Conservation (phyloP, 306 rosid genomes). For the Delonix regia region DNA sequence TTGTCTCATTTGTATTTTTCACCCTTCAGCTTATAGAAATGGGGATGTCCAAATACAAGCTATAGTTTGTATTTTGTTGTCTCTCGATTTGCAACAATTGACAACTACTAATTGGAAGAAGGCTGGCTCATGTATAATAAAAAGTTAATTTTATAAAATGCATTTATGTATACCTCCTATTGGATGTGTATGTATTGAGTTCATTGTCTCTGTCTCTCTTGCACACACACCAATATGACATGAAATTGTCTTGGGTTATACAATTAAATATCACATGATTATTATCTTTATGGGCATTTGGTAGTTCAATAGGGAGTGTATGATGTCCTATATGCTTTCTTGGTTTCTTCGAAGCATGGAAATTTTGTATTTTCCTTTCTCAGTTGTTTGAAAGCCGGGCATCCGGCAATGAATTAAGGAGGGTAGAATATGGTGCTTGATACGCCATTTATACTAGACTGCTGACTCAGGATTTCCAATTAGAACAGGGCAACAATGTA, state of each 20-base stretch:
- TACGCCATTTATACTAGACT: not conserved
- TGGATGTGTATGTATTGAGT: not conserved
- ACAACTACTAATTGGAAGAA: not conserved
- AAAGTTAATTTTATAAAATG: constrained; percentile 1
- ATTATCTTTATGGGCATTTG: not conserved
- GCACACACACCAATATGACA: not conserved
- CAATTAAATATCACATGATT: not conserved
- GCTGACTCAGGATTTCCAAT: not conserved
- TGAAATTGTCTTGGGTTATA: not conserved
- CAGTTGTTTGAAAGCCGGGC: not conserved
- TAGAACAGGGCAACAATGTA: not conserved
- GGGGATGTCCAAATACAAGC: not conserved
- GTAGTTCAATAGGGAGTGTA: not conserved
- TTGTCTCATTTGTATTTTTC: too few species aligned
- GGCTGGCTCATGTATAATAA: constrained; percentile 9
- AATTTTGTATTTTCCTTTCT: not conserved
- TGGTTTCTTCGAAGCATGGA: not conserved
- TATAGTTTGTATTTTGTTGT: constrained; percentile 12
- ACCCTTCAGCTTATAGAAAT: not conserved
- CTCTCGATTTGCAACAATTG: constrained; percentile 8
- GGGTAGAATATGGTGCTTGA: not conserved
- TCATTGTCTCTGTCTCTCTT: not conserved
- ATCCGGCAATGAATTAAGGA: not conserved
- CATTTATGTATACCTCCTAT: not conserved
- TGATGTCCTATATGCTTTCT: not conserved